These are phyloP conservation scores for Clavariopsis aquatica DNA, from an alignment of 495 filamentous ascomycete species.

Conservation along the genomic window DNA sequence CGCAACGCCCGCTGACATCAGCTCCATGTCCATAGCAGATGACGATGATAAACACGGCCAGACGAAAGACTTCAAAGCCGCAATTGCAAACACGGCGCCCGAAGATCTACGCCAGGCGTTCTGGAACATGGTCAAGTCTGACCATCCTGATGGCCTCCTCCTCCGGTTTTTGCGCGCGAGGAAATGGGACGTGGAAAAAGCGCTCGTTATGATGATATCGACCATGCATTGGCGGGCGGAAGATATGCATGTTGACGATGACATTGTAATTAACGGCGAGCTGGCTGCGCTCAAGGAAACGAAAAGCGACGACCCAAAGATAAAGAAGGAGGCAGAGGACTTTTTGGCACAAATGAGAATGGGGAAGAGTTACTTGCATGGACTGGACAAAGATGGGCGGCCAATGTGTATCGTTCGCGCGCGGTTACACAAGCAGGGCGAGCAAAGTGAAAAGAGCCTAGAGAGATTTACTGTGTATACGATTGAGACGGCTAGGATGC, in stretches of 20 bases:
- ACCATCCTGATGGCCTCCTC: conserved; percentile 85
- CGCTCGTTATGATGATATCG: conserved; percentile 88
- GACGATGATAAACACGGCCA: conserved; percentile 92
- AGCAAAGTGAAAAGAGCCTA: conserved; percentile 76
- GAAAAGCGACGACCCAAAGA: conserved; percentile 54
- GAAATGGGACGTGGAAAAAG: conserved; percentile 95
- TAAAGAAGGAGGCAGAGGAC: conserved; percentile 71
- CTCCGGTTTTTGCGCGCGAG: conserved; percentile 88
- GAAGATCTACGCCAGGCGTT: conserved; percentile 79
- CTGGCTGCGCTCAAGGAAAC: conserved; percentile 61
- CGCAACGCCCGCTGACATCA: conserved; percentile 40
- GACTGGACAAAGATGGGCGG: conserved; percentile 77
- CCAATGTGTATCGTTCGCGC: conserved; percentile 88
- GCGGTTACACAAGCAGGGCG: conserved; percentile 73
- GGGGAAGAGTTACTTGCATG: conserved; percentile 96
- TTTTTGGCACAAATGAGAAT: conserved; percentile 82
- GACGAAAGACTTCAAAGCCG: conserved; percentile 79
- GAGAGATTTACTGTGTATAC: conserved; percentile 91
- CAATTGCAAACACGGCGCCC: conserved; percentile 71
- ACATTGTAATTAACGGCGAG: conserved; percentile 82
- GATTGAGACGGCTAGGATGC: conserved; percentile 87
- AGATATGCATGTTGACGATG: conserved; percentile 83
- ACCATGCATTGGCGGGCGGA: conserved; percentile 87
- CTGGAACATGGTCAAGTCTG: conserved; percentile 96
- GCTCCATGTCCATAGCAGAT: conserved; percentile 47